phyloP scores from a whole-genome alignment of 352 stramenopile species.

The Phytophthora pseudosyringae region DNA sequence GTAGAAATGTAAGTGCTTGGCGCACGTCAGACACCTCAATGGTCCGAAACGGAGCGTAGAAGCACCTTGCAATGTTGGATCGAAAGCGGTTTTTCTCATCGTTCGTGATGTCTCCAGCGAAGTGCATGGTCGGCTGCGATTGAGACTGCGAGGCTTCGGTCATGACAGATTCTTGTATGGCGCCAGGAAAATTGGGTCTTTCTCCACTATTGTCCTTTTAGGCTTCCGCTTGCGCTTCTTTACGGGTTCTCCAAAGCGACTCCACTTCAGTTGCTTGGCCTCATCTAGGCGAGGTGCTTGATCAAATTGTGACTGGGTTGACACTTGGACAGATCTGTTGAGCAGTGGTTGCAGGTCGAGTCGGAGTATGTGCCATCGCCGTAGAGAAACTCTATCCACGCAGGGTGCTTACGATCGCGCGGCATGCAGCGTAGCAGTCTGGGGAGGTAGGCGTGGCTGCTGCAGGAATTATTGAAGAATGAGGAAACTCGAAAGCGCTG shows the following conservation, averaged over 20 bases:
- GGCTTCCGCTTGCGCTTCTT: constrained; percentile 2
- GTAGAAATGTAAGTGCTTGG: background rate
- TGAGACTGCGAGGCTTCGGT: background rate
- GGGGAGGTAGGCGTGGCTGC: background rate
- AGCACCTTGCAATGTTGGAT: background rate
- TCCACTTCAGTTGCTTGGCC: constrained; percentile 4
- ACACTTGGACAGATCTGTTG: background rate
- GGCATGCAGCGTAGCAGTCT: background rate
- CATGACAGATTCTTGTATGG: background rate
- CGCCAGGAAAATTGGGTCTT: background rate
- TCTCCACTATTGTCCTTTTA: background rate
- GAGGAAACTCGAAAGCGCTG: background rate
- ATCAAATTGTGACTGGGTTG: constrained; percentile 9
- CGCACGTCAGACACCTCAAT: background rate
- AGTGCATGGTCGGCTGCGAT: background rate
- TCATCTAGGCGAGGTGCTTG: background rate
- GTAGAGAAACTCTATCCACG: background rate
- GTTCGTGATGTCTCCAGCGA: background rate
- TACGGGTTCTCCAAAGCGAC: constrained; percentile 1
- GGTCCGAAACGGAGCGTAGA: background rate
- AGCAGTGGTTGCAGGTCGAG: background rate
- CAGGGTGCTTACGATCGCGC: background rate
- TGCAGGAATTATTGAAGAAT: background rate
- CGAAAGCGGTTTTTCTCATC: background rate
- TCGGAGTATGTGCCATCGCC: background rate